phyloP scores from a whole-genome alignment of 768 basidiomycete genomes.

The Hypholoma fasciculare region DNA sequence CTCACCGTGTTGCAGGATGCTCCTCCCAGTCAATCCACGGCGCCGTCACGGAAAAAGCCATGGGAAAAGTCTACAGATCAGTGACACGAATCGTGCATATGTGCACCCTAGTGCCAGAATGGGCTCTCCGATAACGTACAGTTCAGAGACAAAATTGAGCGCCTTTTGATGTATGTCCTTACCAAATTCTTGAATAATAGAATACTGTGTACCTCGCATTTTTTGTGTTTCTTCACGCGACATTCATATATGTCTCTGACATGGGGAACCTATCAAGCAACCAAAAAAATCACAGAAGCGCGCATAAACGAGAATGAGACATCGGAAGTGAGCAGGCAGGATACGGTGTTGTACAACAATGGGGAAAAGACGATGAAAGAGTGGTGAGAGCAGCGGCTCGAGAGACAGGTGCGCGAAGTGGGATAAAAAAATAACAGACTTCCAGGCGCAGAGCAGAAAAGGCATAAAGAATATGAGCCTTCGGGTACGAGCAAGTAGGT shows the following conservation, averaged over 20 bases:
- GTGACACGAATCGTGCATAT: too few species aligned
- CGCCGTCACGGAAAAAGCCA: too few species aligned
- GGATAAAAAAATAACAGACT: neutral
- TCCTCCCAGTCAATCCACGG: too few species aligned
- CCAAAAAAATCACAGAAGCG: neutral
- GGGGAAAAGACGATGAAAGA: neutral
- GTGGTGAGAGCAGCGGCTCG: neutral
- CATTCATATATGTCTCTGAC: neutral
- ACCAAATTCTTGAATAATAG: too few species aligned
- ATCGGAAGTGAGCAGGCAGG: neutral
- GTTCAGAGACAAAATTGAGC: too few species aligned
- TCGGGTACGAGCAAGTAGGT: neutral
- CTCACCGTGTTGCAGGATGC: too few species aligned
- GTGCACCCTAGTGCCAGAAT: too few species aligned
- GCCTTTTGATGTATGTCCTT: too few species aligned
- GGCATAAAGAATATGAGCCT: conserved; percentile 9
- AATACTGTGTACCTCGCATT: neutral
- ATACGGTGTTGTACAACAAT: neutral
- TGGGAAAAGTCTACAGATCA: too few species aligned
- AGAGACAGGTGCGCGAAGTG: neutral
- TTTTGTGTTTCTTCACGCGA: neutral
- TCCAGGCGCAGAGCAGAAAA: conserved; percentile 5
- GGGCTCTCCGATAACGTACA: too few species aligned
- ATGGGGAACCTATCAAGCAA: neutral
- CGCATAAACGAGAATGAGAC: neutral